These are phyloP conservation scores for Bondarzewia mesenterica DNA, from an alignment of 1,284 basidiomycete genomes.

Conservation along the genomic window DNA sequence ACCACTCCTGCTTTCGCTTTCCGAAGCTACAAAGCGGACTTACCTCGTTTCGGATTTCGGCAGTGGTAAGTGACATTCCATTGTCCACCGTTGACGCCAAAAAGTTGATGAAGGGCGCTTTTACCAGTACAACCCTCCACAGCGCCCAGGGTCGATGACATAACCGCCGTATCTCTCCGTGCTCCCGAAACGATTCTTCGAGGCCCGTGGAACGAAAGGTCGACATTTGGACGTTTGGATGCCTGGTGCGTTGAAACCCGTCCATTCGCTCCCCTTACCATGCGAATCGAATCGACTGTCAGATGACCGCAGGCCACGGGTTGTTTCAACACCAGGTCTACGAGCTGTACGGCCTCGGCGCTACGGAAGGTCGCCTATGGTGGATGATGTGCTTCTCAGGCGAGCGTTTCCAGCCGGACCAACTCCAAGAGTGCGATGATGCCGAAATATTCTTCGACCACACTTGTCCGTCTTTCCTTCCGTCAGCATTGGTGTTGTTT, in stretches of 20 bases:
- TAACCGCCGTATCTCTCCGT: not conserved
- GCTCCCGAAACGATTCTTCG: not conserved
- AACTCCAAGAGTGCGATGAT: not conserved
- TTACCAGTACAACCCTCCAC: not conserved
- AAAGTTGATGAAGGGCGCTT: not conserved
- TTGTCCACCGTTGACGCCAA: not conserved
- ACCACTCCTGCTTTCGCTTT: not conserved
- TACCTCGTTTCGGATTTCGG: not conserved
- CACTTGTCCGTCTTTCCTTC: not conserved
- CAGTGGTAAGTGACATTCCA: not conserved
- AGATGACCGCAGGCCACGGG: not conserved
- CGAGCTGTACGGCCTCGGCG: not conserved
- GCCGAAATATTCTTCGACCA: not conserved
- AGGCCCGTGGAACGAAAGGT: not conserved
- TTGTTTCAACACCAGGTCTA: not conserved
- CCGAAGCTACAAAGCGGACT: not conserved
- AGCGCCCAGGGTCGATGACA: not conserved
- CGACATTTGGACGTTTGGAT: slow-evolving; percentile 5
- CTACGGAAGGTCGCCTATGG: not conserved
- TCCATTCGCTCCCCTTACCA: not conserved
- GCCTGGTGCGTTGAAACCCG: slow-evolving; percentile 16
- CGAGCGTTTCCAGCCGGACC: not conserved
- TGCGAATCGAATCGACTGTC: not conserved
- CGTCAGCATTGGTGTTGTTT: not conserved
- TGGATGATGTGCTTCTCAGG: not conserved